Percentiles rank a stretch among this genome's conserved stretches.
Evolutionary conservation across 2,329 filamentous ascomycete species (phyloP).

Genomic region (Coniochaeta prunicola): DNA sequence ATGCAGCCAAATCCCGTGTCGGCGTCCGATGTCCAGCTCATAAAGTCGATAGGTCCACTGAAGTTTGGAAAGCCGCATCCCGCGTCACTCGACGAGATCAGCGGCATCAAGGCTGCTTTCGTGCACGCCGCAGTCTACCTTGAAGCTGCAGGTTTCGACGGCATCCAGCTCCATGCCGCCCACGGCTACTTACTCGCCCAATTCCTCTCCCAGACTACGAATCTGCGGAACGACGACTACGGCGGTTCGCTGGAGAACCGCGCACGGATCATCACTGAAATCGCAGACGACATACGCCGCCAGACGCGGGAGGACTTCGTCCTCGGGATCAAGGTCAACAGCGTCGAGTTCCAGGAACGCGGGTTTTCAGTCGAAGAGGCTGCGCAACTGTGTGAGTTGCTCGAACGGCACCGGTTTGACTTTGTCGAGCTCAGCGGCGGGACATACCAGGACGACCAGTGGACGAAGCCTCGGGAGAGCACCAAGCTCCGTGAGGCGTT

Average conservation of each 20-base stretch:
- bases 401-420: constrained; percentile 43
- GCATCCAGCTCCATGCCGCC: constrained; percentile 37
- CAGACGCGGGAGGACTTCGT: constrained; percentile 26
- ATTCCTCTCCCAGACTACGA: constrained; percentile 28
- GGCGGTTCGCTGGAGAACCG: constrained; percentile 36
- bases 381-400: constrained; percentile 34
- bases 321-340: constrained; percentile 52
- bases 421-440: constrained; percentile 54
- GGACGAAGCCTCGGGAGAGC: constrained; percentile 35
- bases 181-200: constrained; percentile 40
- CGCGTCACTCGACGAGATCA: constrained; percentile 43
- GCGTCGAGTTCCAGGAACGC: constrained; percentile 45
- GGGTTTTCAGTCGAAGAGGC: constrained; percentile 45
- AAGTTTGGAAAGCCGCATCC: constrained; percentile 42
- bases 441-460: constrained; percentile 47
- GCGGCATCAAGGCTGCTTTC: constrained; percentile 44
- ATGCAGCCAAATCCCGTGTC: constrained; percentile 27
- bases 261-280: constrained; percentile 36
- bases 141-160: constrained; percentile 47
- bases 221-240: constrained; percentile 27
- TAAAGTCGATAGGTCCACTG: constrained; percentile 34
- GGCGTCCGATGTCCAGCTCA: constrained; percentile 30
- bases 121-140: constrained; percentile 49
- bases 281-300: constrained; percentile 29
- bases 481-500: constrained; percentile 48